These are phyloP conservation scores for Penicillium canariense DNA, from an alignment of 495 filamentous ascomycete genomes.

Conservation along the genomic window DNA sequence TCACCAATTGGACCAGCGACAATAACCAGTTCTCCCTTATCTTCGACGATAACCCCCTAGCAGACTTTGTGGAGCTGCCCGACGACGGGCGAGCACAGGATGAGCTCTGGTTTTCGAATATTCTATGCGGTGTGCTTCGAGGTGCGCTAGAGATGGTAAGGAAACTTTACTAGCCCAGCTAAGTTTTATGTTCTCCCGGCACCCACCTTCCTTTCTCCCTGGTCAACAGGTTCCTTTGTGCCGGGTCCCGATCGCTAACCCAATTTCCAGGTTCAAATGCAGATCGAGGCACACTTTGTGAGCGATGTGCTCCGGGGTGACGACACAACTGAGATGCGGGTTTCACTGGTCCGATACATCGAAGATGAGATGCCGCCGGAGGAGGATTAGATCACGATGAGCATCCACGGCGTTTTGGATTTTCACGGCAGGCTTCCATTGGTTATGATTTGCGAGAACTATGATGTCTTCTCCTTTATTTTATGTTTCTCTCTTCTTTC, in stretches of 20 bases:
- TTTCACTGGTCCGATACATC: conserved; percentile 89
- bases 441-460: neutral
- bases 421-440: conserved; percentile 6
- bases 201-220: neutral
- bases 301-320: conserved; percentile 92
- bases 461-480: neutral
- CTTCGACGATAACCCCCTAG: conserved; percentile 95
- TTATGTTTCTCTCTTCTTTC: neutral
- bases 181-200: neutral
- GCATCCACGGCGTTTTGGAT: conserved; percentile 18
- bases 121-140: conserved; percentile 87
- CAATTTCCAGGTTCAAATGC: conserved; percentile 80
- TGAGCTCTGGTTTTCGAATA: conserved; percentile 97
- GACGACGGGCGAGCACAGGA: conserved; percentile 95
- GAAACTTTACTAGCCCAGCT: neutral
- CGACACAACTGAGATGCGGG: conserved; percentile 95
- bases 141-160: conserved; percentile 93
- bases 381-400: conserved; percentile 63
- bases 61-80: conserved; percentile 95
- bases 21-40: conserved; percentile 94
- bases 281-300: conserved; percentile 95
- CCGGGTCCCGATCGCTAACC: conserved; percentile 22
- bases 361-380: conserved; percentile 97
- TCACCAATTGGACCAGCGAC: conserved; percentile 94
- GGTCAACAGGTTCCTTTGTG: conserved; percentile 9